phyloP scores from a whole-genome alignment of 805 yeast species.

The Candida methanosorbosa region DNA sequence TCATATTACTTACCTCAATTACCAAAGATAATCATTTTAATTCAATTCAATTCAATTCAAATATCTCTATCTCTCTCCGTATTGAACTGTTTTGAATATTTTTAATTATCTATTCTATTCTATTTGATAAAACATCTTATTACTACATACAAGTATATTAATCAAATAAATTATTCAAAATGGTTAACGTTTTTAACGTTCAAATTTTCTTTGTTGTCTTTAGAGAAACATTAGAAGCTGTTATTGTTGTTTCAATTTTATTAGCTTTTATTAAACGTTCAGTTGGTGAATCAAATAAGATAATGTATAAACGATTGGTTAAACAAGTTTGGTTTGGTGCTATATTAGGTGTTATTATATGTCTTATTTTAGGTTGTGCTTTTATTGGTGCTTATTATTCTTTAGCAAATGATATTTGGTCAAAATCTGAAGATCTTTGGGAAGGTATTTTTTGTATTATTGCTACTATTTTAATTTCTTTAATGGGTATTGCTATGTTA shows the following conservation, averaged over 20 bases:
- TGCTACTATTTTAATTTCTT: constrained; percentile 80
- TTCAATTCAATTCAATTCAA: too few relatives aligned
- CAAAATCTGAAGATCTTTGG: constrained; percentile 87
- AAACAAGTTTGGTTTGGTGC: constrained; percentile 88
- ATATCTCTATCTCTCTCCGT: neutral
- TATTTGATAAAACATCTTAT: too few relatives aligned
- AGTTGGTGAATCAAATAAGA: constrained; percentile 48
- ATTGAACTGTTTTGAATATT: neutral
- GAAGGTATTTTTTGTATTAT: constrained; percentile 91
- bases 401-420: constrained; percentile 75
- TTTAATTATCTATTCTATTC: too few relatives aligned
- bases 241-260: constrained; percentile 82
- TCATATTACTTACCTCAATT: too few relatives aligned
- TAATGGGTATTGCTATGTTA: constrained; percentile 96
- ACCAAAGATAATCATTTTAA: too few relatives aligned
- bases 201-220: constrained; percentile 83
- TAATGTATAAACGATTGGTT: constrained; percentile 52
- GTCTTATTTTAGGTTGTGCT: constrained; percentile 83
- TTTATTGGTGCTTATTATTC: constrained; percentile 91
- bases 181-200: constrained; percentile 48
- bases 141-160: too few relatives aligned
- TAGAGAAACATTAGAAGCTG: constrained; percentile 92
- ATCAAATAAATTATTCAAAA: too few relatives aligned
- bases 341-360: constrained; percentile 58
- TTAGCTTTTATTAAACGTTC: constrained; percentile 89